Conservation (phyloP, 345 rosid genomes). For the Microcos paniculata region DNA sequence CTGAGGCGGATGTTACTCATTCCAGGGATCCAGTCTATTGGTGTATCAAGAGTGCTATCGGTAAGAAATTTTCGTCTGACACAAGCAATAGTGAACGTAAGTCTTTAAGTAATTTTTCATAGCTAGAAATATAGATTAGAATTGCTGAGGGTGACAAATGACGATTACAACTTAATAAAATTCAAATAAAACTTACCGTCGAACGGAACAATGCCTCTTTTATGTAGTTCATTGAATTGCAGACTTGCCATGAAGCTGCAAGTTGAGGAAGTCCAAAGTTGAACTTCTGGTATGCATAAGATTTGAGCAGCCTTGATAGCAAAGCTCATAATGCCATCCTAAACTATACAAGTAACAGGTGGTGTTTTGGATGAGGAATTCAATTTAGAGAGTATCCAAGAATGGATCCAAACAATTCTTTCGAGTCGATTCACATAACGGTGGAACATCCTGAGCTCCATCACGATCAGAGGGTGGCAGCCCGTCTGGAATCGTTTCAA, state of each 20-base stretch:
- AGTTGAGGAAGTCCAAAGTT: constrained; percentile 37
- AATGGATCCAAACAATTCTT: constrained; percentile 39
- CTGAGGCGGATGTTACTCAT: constrained; percentile 31
- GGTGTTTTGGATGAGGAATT: constrained; percentile 19
- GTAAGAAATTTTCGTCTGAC: constrained; percentile 32
- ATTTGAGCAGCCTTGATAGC: constrained; percentile 3
- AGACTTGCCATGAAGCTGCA: constrained; percentile 33
- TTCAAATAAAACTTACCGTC: constrained; percentile 21
- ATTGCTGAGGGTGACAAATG: not conserved
- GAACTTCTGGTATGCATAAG: constrained; percentile 30
- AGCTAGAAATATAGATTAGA: not conserved
- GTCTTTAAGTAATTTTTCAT: not conserved
- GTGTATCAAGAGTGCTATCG: constrained; percentile 28
- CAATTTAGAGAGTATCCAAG: constrained; percentile 17
- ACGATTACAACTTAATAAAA: not conserved
- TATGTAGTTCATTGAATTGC: constrained; percentile 27
- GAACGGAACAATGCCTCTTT: constrained; percentile 35
- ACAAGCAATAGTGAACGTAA: not conserved
- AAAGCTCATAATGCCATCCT: constrained; percentile 33
- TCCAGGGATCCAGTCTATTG: constrained; percentile 43
- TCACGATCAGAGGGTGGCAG: constrained; percentile 31
- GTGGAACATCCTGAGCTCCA: constrained; percentile 25
- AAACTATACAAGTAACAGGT: constrained; percentile 31
- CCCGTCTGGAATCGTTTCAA: constrained; percentile 37
- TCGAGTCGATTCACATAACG: constrained; percentile 11